Conservation (phyloP, 768 basidiomycete species). For the Hysterangium stoloniferum region DNA sequence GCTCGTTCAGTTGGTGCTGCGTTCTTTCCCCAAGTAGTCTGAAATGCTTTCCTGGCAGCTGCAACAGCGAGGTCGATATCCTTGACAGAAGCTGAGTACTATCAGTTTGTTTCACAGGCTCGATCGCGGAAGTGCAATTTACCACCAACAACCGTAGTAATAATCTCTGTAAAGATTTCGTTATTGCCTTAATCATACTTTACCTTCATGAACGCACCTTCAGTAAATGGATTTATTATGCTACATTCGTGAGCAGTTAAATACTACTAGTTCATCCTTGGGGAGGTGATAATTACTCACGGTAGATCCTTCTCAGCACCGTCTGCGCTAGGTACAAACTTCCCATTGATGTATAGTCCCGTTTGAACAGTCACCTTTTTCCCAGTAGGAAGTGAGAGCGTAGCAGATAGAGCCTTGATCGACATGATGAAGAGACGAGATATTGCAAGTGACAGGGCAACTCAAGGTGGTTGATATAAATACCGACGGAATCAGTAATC, state of each 20-base stretch:
- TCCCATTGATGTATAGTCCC: constrained; percentile 87
- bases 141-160: constrained; percentile 66
- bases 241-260: constrained; percentile 15
- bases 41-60: constrained; percentile 76
- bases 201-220: constrained; percentile 22
- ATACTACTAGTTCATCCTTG: background rate
- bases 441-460: background rate
- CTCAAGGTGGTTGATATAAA: no score
- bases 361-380: constrained; percentile 60
- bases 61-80: constrained; percentile 82
- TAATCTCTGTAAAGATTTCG: constrained; percentile 32
- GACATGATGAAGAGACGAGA: background rate
- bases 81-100: constrained; percentile 45
- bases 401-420: background rate
- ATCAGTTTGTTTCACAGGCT: background rate
- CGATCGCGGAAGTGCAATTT: constrained; percentile 8
- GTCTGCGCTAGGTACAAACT: constrained; percentile 50
- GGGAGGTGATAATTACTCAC: constrained; percentile 35
- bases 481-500: no score
- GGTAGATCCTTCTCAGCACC: constrained; percentile 37
- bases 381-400: constrained; percentile 20
- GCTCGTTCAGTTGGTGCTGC: constrained; percentile 79
- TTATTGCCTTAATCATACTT: no score
- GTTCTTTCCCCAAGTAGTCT: constrained; percentile 85
- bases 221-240: constrained; percentile 28